Conservation (phyloP, 1,284 basidiomycete genomes). For the Trichosporon coremiiforme region DNA sequence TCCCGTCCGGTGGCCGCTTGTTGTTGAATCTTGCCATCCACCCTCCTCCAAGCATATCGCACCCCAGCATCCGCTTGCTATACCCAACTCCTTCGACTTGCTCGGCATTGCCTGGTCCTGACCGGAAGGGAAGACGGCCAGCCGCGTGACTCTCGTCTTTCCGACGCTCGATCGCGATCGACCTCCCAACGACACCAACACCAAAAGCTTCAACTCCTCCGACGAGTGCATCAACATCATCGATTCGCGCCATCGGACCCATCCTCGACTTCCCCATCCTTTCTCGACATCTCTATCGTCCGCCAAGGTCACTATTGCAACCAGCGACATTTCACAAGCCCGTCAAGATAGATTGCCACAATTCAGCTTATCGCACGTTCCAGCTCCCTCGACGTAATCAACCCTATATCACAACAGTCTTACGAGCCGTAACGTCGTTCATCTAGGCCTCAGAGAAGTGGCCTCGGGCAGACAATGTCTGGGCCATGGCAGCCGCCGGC, state of each 20-base stretch:
- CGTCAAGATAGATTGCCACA: conserved; percentile 10
- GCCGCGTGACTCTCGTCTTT: neutral
- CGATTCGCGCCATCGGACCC: neutral
- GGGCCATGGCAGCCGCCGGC: conserved; percentile 49
- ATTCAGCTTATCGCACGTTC: conserved; percentile 3
- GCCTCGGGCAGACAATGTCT: conserved; percentile 22
- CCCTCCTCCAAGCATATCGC: conserved; percentile 7
- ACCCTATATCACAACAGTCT: neutral
- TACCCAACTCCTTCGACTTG: neutral
- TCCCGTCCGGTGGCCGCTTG: conserved; percentile 18
- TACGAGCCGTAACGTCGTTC: conserved; percentile 11
- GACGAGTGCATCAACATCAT: neutral
- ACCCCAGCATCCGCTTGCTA: neutral
- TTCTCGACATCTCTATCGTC: neutral
- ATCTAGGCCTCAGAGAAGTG: conserved; percentile 10
- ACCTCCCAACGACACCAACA: neutral
- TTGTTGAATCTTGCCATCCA: conserved; percentile 18
- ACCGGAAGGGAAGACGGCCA: conserved; percentile 13
- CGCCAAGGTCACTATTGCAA: neutral
- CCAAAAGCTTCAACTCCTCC: conserved; percentile 2
- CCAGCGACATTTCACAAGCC: neutral
- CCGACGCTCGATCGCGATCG: neutral
- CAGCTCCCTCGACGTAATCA: neutral
- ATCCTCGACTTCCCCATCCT: neutral
- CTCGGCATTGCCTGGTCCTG: conserved; percentile 10